Evolutionary conservation across 2,329 filamentous ascomycete genomes (phyloP), one percentile per base, ranked within the genome.

Genomic region (Graphium sp.): DNA sequence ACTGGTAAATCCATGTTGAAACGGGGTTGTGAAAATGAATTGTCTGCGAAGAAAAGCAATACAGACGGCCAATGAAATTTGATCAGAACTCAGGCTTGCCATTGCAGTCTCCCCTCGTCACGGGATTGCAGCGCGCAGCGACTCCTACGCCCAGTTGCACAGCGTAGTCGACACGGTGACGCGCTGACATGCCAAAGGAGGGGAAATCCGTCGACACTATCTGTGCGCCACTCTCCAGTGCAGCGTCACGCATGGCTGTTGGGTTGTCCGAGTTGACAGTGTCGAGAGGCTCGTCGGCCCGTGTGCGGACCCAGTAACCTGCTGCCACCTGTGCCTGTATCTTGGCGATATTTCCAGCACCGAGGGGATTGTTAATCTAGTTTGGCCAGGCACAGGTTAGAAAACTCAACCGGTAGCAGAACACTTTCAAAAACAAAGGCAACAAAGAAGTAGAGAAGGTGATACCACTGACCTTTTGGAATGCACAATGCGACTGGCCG

Each of bases 191-290:
- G 1, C 60, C 59, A 35, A 53, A 57, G 2, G 39, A 46, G 6
- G 58, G 58, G 31, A 53, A 64, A 36, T 64, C 60, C 1, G 58
- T 62, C 18, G 52, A 58, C 2, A 63, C 55, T 31, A 64, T 46
- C 36, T 63, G 60, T 16, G 60, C 60, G 6, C 58, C 60, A 25
- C 57, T 61, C 25, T 44, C 33, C 22, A 60, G 52, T 2, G 58
- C 58, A 8, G 37, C 35, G 2, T 58, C 53, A 12, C 56, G 43
- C 50, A 50, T 55, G 5, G 19, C 30, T 15, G 54, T 55, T 31
- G 58, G 53, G 30, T 45, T 45, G 25, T 46, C 41, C 10, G 40
- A 39, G 12, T 58, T 34, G 5, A 64, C 42, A 0, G 58, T 62
- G 2, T 43, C 43, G 16, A 62, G 44, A 1, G 59, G 58, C 16